Conservation (phyloP, 805 yeast species). For the Candida maltosa region DNA sequence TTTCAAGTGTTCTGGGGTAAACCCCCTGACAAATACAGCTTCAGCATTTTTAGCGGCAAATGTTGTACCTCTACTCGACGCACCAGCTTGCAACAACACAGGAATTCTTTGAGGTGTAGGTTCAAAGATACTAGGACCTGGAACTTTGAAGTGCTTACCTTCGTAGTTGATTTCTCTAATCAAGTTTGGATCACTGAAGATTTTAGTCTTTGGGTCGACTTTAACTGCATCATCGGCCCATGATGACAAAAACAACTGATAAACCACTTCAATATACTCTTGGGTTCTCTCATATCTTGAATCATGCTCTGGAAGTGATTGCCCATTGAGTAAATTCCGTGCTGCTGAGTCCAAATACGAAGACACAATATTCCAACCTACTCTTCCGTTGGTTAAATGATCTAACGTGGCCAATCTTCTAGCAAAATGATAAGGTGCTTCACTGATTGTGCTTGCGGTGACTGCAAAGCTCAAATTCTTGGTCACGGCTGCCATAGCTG, state of each 20-base stretch:
- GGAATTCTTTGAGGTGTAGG: constrained; percentile 43
- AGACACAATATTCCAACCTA: constrained; percentile 48
- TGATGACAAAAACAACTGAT: constrained; percentile 37
- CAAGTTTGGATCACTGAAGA: constrained; percentile 35
- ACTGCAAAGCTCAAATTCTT: constrained; percentile 38
- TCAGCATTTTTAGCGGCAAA: constrained; percentile 44
- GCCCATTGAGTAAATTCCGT: constrained; percentile 33
- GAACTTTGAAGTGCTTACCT: constrained; percentile 39
- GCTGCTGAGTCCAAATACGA: constrained; percentile 42
- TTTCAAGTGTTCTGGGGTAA: constrained; percentile 26
- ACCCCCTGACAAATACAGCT: constrained; percentile 34
- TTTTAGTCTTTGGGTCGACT: constrained; percentile 22
- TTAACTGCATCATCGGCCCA: constrained; percentile 44
- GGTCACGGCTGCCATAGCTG: constrained; percentile 46
- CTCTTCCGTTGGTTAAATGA: constrained; percentile 39
- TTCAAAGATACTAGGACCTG: constrained; percentile 40
- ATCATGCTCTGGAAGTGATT: constrained; percentile 36
- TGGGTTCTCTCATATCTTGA: constrained; percentile 39
- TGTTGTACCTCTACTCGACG: constrained; percentile 38
- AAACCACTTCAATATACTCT: constrained; percentile 38
- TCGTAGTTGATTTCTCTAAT: constrained; percentile 40
- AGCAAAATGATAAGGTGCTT: constrained; percentile 40
- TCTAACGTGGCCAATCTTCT: constrained; percentile 44
- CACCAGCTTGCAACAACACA: constrained; percentile 43
- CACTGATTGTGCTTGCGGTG: constrained; percentile 41